These are phyloP conservation scores for Podospora comata DNA, from an alignment of 495 filamentous ascomycete species.

Conservation along the genomic window DNA sequence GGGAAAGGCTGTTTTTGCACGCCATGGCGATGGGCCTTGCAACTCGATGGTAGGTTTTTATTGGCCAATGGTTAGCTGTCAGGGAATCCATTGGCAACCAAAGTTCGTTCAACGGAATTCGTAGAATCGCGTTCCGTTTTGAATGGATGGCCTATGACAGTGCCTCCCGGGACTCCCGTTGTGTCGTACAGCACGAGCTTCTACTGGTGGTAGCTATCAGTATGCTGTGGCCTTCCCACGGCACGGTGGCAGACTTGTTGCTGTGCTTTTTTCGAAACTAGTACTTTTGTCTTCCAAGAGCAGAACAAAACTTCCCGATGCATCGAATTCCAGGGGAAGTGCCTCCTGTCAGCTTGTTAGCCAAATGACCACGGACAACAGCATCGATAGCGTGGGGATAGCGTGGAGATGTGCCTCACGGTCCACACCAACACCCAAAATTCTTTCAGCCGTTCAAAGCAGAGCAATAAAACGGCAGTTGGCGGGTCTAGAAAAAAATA, in stretches of 20 bases:
- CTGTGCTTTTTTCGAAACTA: neutral
- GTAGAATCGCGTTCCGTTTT: neutral
- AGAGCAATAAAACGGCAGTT: neutral
- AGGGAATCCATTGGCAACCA: neutral
- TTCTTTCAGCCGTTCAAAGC: neutral
- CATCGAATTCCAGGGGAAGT: neutral
- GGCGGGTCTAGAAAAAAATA: neutral
- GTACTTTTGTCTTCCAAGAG: neutral
- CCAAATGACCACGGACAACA: neutral
- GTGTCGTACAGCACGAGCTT: neutral
- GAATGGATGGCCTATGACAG: neutral
- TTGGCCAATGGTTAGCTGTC: too few relatives aligned
- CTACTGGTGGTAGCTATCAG: neutral
- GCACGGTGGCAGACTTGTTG: neutral
- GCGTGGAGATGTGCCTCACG: neutral
- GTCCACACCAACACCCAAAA: too few relatives aligned
- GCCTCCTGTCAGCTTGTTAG: neutral
- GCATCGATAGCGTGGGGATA: neutral
- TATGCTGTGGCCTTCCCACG: neutral
- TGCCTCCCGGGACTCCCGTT: neutral
- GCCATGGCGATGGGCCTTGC: neutral
- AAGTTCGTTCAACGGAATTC: neutral
- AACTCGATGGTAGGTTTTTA: neutral
- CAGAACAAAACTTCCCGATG: neutral
- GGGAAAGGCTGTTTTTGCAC: neutral